Base-by-base conservation (phyloP, 345 rosid genomes). In the Gossypium longicalyx region DNA sequence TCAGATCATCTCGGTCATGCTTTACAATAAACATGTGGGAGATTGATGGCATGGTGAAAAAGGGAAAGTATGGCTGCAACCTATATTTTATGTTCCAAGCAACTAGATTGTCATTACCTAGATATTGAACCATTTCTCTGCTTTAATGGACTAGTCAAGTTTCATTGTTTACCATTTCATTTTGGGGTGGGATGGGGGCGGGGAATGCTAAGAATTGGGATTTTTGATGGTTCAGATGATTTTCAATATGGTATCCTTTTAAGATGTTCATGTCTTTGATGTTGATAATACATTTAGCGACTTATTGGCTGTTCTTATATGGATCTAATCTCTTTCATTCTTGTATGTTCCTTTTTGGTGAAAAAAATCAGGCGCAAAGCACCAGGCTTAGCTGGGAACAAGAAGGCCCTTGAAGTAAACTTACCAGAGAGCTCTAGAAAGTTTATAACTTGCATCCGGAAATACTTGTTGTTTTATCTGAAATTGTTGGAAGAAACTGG, bases 11-110 rank as follows among this genome's bases (percentile, higher is more conserved):
- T 68, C 87, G 98, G 67, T 95, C 99, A 47, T 80, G 89, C 80
- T 94, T 94, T 80, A 94, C 99, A 13, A 91, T 94, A 84, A 88
- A 93, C 76, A 93, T 93, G 99, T 95, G 99, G 99, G 99, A 95
- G 88, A 95, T 95, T 73, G 99, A 94, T 87, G 95, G 98, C 82
- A 87, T 91, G 96, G 97, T 89, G 56, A 93, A 89, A 81, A 92
- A 93, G 76, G 97, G 97, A 85, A 94, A 93, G 98, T 94, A 80
- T 51, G 78, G 7, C 49, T 16, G 53, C 63, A 77, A 34, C 59
- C 54, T 19, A 22, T 45, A 43, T 56, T 58, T 12, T 27, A 45
- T 45, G 12, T 51, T 62, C 58, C 61, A 16, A 68, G 62, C 63
- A 38, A 34, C 74, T 73, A 62, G 49, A n/a, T 75, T 52, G 59